Base-by-base conservation (phyloP, 2,329 filamentous ascomycete species). In the Venturia oleaginea region DNA sequence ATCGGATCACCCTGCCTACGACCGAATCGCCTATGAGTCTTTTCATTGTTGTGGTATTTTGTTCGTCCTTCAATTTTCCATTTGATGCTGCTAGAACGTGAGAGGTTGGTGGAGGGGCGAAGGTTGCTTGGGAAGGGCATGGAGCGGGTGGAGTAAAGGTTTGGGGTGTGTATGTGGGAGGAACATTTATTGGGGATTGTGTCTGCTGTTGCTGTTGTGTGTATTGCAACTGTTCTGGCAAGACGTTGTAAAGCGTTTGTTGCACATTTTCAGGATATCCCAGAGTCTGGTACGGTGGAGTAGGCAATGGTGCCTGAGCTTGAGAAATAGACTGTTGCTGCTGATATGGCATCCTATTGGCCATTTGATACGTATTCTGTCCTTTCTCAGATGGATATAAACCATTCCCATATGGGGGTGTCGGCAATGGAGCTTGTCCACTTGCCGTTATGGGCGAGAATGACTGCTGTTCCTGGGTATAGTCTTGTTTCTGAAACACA, bases 1-100 rank as follows among this genome's bases (percentile, higher is more conserved):
- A 72, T 42, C 74, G 71, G 10, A 48, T 48, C 4, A 48, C 43
- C 17, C 43, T n/a, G 11, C 43, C 43, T 8, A 48, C 43, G 10
- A 48, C 43, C 2, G 43, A 48, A 17, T 48, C 43, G n/a, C 43
- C 43, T 19, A 48, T 24, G 43, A 48, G 43, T 22, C 43, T n/a
- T 48, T 48, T 48, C 43, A 48, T 48, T 22, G n/a, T 48, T 17
- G 11, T 48, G 10, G 43, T 48, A 19, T 48, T 24, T 48, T 48
- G 43, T 48, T 48, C n/a, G 22, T 48, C 43, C 11, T 48, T 48
- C n/a, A 48, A 6, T 24, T 24, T 24, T 24, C 43, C 43, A 22
- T 24, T 24, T 48, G 43, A 48, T 24, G 43, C 43, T 22, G 43
- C 43, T 24, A 24, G 4, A 1, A 11, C 11, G 43, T 48, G 43